Percentiles rank a stretch among this genome's conserved stretches.
Conservation (phyloP, 78 protist genomes). For the Guillardia theta region DNA sequence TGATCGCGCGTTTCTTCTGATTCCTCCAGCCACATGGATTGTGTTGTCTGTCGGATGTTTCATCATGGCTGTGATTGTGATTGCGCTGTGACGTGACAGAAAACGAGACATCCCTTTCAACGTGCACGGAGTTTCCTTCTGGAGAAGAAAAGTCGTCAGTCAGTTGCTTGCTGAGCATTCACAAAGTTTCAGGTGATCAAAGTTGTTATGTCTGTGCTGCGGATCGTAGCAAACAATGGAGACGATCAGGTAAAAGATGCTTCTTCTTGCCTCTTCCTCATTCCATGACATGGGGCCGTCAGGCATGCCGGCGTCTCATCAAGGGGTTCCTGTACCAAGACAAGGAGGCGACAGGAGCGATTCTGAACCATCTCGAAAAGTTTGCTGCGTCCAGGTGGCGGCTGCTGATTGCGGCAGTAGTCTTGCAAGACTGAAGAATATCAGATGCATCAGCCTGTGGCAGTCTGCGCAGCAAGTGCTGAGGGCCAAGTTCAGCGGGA, state of each 20-base stretch:
- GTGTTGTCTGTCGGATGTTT: too few relatives aligned
- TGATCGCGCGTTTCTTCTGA: too few relatives aligned
- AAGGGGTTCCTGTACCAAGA: background rate
- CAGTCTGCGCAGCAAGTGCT: background rate
- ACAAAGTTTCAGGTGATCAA: background rate
- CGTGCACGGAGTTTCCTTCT: conserved; percentile 1
- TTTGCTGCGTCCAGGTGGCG: background rate
- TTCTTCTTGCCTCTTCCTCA: too few relatives aligned
- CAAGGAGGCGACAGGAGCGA: background rate
- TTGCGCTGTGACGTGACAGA: too few relatives aligned
- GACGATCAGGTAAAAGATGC: background rate
- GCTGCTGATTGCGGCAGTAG: too few relatives aligned
- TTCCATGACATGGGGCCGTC: background rate
- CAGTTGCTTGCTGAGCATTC: background rate
- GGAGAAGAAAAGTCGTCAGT: background rate
- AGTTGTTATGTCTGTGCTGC: background rate
- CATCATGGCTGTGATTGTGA: too few relatives aligned
- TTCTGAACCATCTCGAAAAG: background rate
- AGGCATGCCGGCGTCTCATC: background rate
- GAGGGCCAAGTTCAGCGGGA: background rate
- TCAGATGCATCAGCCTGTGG: background rate
- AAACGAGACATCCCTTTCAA: background rate
- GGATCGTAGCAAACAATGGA: background rate
- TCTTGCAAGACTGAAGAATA: too few relatives aligned
- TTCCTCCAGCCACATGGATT: too few relatives aligned